Base-by-base conservation (phyloP, 2,329 filamentous ascomycete species). In the Dactylonectria estremocensis region DNA sequence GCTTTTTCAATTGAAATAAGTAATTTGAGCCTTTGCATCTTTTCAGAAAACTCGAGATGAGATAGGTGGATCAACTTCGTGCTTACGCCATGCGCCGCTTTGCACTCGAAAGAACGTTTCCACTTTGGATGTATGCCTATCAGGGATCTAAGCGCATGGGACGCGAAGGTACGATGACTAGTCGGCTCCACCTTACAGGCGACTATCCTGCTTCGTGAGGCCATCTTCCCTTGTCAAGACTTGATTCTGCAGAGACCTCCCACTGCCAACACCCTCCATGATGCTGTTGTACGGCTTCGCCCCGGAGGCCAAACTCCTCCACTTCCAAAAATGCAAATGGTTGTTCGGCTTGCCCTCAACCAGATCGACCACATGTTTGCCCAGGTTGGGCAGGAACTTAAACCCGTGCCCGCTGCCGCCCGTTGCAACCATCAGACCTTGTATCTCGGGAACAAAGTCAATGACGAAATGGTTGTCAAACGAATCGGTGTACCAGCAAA, bases 401-500 rank as follows among this genome's bases (percentile, higher is more conserved):
- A 61, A 61, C 2, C 57, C 57, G 24, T 61, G 57, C 7, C 57
- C 57, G 9, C 57, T 61, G 3, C 68, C 68, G 1, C 61, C 65
- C 0, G 68, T 69, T 3, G 56, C 68, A 1, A 68, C 65, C 65
- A 69, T 69, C 7, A 70, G 28, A 2, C 68, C 66, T 28, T 24
- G 4, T 3, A 35, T 50, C 6, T 33, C 28, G 14, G 68, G 68
- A 7, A 68, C 61, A 28, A 46, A 64, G 37, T 70, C 61, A 16
- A 70, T 58, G 5, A 70, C 58, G 14, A 70, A 70, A 49, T 70
- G 68, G 22, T 70, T 70, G 20, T 68, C 68, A 40, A 68, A 68
- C 6, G 68, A 66, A 62, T 70, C 66, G 14, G 68, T 70, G 37
- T 70, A 70, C 66, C 68, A 90, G 77, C 89, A 91, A 5, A 91